Evolutionary conservation across 768 basidiomycete species (phyloP), one percentile per base, ranked within the genome.

Genomic region (Kwoniella sp.): DNA sequence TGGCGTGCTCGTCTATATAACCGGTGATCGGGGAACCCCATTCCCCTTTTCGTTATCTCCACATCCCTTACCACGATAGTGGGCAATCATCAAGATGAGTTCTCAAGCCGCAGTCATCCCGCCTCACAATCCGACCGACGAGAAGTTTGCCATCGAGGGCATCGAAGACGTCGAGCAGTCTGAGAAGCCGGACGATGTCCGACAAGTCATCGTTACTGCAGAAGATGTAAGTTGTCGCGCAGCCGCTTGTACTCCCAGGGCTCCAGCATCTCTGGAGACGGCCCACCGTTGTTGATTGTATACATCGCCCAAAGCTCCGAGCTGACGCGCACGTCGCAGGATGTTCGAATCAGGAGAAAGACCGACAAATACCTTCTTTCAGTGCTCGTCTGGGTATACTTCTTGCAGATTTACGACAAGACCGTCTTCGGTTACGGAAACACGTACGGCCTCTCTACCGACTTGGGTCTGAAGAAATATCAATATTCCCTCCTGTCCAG

Each of bases 391-490:
- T 77, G 75, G 76, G 70, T 79, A 6, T 80, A 80, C 64, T 77
- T 78, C 33, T 60, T 81, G 7, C 79, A 80, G 65, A 77, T 78
- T 57, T 64, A 71, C 59, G 79, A 77, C 67, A 74, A 79, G 62
- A 58, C 17, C 8, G 50, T 40, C 10, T 36, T 77, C 27, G 71
- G 71, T 36, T 70, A 66, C 40, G 50, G 53, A 13, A 68, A 50
- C 30, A 67, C 47, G n/a, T 63, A 44, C 17, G 57, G 61, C 24
- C 57, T 67, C 24, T 57, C 60, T 19, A 60, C 46, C 17, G 58
- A 60, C 48, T 52, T 68, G 27, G 40, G 40, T 3, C 57, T 63
- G 7, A 37, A 22, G 26, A 47, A 50, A 17, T n/a, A 50, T 17
- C 48, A 66, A 7, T 65, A 68, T 51, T 64, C 61, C 21, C 47